Evolutionary conservation across 768 basidiomycete species (phyloP).

Genomic region (Boletus rex-veris): DNA sequence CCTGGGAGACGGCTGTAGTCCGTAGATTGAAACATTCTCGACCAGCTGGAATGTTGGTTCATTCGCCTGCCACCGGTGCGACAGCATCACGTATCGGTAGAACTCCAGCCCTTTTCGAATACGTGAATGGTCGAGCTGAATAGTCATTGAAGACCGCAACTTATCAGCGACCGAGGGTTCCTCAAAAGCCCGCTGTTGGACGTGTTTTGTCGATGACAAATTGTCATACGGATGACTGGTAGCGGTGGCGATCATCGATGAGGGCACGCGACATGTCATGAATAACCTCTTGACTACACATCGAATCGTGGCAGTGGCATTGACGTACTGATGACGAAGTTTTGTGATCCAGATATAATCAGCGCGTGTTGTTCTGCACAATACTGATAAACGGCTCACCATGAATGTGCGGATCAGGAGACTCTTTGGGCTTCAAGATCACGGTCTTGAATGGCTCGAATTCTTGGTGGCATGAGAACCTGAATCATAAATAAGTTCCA

Average conservation of each 20-base stretch:
- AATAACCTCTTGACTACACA: too few relatives aligned
- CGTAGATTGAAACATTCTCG: background rate
- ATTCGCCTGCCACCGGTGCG: background rate
- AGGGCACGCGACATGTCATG: too few relatives aligned
- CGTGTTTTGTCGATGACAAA: background rate
- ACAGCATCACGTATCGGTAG: constrained; percentile 2
- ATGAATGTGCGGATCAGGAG: background rate
- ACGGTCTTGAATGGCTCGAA: background rate
- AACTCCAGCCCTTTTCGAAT: background rate
- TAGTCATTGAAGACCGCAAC: background rate
- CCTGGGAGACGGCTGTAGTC: background rate
- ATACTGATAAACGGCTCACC: background rate
- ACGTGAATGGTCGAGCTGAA: background rate
- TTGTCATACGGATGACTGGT: too few relatives aligned
- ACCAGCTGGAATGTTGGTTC: background rate
- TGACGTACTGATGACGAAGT: too few relatives aligned
- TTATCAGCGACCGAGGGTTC: background rate
- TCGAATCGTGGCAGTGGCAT: too few relatives aligned
- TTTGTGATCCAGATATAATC: too few relatives aligned
- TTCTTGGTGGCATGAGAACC: background rate
- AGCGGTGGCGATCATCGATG: background rate
- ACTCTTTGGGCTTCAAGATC: background rate
- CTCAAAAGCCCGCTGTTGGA: background rate
- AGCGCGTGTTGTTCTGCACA: too few relatives aligned
- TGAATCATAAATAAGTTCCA: too few relatives aligned